Base-by-base conservation (phyloP, 495 filamentous ascomycete genomes). In the Daldinia grandis region DNA sequence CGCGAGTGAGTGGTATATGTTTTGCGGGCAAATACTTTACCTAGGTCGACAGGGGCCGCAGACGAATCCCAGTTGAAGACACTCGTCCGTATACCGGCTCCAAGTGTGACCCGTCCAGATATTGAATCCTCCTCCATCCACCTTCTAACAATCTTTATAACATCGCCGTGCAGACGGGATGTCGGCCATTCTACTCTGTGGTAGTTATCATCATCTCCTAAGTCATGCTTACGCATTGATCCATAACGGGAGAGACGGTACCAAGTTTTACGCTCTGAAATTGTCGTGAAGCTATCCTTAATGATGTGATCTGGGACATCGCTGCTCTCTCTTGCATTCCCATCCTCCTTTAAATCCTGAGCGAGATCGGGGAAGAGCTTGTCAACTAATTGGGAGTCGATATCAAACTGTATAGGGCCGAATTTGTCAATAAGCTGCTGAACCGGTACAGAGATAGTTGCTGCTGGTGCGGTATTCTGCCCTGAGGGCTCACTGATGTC, bases 71-170 rank as follows among this genome's bases (percentile, higher is more conserved):
- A 87, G 6, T 84, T 83, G 69, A 88, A 88, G 60, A 85, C 79
- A 49, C 81, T 81, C 24, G 79, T 80, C 31, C 76, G 74, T 27
- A 71, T 69, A 24, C 64, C 62, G 25, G 67, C 81, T 7, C 85
- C 86, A 9, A 87, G 75, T 0, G 80, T 80, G 12, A 80, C 78
- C 25, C 82, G 81, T 5, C 86, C 84, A 25, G 81, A 76, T 44
- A 85, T 82, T 7, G 83, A 85, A 66, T 87, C 87, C 71, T 89
- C 84, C 55, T 85, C 83, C 79, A 88, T 86, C 88, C 88, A 90
- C 25, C 84, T 80, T 24, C 81, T 79, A 28, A 89, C 86, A 28
- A 85, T 86, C 67, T 85, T 84, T 64, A 84, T 79, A 7, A 84
- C 84, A 17, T 86, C 84, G 14, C 74, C 74, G 38, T 84, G 85